A percentile compares a stretch with the other conserved stretches of the same genome.
Evolutionary conservation across 2,329 filamentous ascomycete genomes (phyloP).

Genomic region (Trichophyton simii): DNA sequence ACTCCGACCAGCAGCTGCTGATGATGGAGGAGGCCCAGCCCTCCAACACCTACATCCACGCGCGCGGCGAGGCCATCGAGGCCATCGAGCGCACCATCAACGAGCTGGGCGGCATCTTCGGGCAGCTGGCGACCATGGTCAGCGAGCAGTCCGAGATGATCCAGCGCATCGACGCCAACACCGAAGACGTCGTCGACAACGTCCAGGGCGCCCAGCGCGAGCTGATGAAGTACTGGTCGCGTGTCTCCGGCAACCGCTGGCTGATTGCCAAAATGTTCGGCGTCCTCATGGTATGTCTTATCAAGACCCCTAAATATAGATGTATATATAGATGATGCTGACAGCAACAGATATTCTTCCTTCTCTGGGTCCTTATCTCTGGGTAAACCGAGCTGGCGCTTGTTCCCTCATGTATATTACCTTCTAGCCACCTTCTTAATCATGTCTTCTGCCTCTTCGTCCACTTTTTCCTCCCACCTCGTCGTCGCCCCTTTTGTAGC

Average conservation of each 20-base stretch:
- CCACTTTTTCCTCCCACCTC: neutral
- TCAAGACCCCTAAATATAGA: no score
- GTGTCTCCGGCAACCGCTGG: slow-evolving; percentile 92
- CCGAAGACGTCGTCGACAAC: slow-evolving; percentile 94
- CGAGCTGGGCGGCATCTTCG: slow-evolving; percentile 84
- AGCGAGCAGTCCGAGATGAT: slow-evolving; percentile 97
- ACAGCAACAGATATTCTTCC: slow-evolving; percentile 12
- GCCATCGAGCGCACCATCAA: slow-evolving; percentile 91
- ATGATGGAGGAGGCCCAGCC: slow-evolving; percentile 88
- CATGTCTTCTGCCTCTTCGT: neutral
- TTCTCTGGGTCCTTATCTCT: slow-evolving; percentile 13
- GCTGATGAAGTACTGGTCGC: slow-evolving; percentile 89
- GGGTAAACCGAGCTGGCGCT: slow-evolving; percentile 7
- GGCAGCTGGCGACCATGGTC: slow-evolving; percentile 91
- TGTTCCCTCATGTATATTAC: neutral
- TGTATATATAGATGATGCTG: no score
- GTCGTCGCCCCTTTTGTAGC: neutral
- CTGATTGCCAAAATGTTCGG: slow-evolving; percentile 70
- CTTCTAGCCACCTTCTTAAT: neutral
- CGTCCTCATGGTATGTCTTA: slow-evolving; percentile 57
- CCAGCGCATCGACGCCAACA: slow-evolving; percentile 91
- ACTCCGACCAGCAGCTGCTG: slow-evolving; percentile 75
- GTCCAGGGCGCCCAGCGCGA: slow-evolving; percentile 94
- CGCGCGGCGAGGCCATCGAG: slow-evolving; percentile 89
- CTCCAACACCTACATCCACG: slow-evolving; percentile 73